These are phyloP conservation scores for Neopestalotiopsis sp. DNA, from an alignment of 2,329 filamentous ascomycete genomes.

Conservation along the genomic window DNA sequence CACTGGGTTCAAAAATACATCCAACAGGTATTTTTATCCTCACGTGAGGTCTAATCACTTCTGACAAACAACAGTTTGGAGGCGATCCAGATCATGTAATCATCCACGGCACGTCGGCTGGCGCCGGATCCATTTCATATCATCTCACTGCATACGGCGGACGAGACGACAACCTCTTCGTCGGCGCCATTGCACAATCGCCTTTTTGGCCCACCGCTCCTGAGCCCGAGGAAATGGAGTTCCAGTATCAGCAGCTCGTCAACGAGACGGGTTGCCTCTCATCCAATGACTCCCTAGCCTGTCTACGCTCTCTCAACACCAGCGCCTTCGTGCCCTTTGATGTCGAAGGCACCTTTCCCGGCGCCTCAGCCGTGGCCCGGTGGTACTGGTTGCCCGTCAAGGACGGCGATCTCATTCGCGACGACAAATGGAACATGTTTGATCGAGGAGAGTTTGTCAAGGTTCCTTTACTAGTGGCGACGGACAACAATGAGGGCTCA, in stretches of 20 bases:
- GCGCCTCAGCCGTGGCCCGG: constrained; percentile 38
- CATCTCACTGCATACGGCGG: constrained; percentile 61
- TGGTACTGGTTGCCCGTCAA: constrained; percentile 48
- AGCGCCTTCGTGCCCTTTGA: constrained; percentile 45
- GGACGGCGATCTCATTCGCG: constrained; percentile 53
- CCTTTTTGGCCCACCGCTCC: constrained; percentile 51
- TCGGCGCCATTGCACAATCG: constrained; percentile 50
- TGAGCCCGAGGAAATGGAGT: constrained; percentile 47
- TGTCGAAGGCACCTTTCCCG: constrained; percentile 41
- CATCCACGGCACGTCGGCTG: constrained; percentile 69
- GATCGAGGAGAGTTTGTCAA: constrained; percentile 50
- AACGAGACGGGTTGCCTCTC: constrained; percentile 43
- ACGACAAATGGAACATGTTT: constrained; percentile 52
- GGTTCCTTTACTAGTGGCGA: constrained; percentile 56
- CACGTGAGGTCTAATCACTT: background rate
- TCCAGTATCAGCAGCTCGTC: constrained; percentile 53
- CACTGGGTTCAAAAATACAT: constrained; percentile 72
- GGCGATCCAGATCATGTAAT: constrained; percentile 70
- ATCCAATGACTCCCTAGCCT: constrained; percentile 41
- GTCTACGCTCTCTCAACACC: constrained; percentile 46
- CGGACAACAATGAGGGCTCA: constrained; percentile 67
- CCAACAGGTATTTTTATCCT: background rate
- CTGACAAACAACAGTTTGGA: constrained; percentile 59
- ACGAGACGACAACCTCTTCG: constrained; percentile 50
- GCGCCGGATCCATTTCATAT: constrained; percentile 64